A percentile compares a stretch with the other conserved stretches of the same genome.
Evolutionary conservation across 2,329 filamentous ascomycete species (phyloP).

Genomic region (Sclerotiophoma versabilis): DNA sequence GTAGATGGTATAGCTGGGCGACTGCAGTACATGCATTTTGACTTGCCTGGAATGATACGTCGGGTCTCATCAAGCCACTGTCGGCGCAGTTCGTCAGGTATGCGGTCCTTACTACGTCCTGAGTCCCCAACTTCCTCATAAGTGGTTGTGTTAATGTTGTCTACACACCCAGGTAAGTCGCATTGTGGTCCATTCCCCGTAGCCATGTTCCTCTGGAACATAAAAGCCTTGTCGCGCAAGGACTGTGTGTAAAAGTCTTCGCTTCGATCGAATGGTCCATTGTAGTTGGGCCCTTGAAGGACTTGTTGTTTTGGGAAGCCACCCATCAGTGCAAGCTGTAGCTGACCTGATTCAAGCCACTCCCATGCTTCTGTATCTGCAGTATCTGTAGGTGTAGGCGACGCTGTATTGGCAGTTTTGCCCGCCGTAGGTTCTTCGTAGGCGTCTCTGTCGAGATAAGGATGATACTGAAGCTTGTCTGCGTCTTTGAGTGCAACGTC

Average conservation of each 20-base stretch:
- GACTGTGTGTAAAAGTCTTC: conserved; percentile 30
- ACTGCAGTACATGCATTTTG: conserved; percentile 45
- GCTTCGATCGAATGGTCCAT: conserved; percentile 46
- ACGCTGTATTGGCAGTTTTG: neutral
- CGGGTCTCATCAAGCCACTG: conserved; percentile 29
- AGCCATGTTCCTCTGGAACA: conserved; percentile 43
- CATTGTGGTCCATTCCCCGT: conserved; percentile 28
- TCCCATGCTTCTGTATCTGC: conserved; percentile 33
- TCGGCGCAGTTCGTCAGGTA: conserved; percentile 49
- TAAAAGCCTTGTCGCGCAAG: conserved; percentile 37
- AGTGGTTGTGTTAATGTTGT: conserved; percentile 42
- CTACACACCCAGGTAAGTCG: conserved; percentile 36
- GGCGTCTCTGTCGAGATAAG: conserved; percentile 25
- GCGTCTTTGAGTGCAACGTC: conserved; percentile 39
- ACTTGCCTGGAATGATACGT: conserved; percentile 33
- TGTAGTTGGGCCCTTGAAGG: conserved; percentile 54
- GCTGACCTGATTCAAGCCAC: conserved; percentile 43
- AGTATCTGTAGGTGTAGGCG: conserved; percentile 22
- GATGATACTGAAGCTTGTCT: conserved; percentile 38
- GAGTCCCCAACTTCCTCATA: conserved; percentile 51
- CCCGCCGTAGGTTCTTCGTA: neutral
- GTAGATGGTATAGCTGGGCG: conserved; percentile 37
- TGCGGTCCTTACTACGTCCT: conserved; percentile 49
- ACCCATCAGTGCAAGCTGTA: conserved; percentile 50
- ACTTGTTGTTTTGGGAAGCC: conserved; percentile 54